These are phyloP conservation scores for Bacidia rubella DNA, from an alignment of 495 filamentous ascomycete species.

Conservation along the genomic window DNA sequence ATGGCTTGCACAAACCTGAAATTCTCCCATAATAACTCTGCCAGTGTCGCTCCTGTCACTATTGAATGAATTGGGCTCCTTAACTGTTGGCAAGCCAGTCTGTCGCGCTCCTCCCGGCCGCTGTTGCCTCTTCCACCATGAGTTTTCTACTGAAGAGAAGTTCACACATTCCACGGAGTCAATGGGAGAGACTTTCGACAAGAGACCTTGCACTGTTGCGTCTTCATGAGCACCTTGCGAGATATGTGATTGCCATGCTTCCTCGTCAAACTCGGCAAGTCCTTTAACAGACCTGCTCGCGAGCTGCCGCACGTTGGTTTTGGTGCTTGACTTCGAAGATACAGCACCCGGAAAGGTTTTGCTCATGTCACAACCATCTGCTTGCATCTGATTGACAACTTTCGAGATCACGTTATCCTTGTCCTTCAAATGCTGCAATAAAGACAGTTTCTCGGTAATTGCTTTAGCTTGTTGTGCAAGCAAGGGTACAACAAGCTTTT, in stretches of 20 bases:
- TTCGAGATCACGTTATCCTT: conserved; percentile 71
- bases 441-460: conserved; percentile 35
- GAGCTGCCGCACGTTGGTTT: conserved; percentile 24
- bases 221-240: neutral
- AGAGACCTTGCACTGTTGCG: neutral
- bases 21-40: neutral
- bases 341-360: conserved; percentile 55
- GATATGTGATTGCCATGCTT: conserved; percentile 24
- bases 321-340: conserved; percentile 26
- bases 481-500: conserved; percentile 55
- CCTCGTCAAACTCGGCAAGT: conserved; percentile 32
- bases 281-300: conserved; percentile 33
- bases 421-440: conserved; percentile 48
- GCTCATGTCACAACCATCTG: conserved; percentile 50
- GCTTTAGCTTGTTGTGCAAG: conserved; percentile 42
- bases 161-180: neutral
- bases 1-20: conserved; percentile 3
- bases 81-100: no score
- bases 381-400: conserved; percentile 65
- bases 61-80: neutral
- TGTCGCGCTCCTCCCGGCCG: no score
- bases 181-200: neutral
- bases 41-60: neutral
- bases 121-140: no score
- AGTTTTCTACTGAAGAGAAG: no score